phyloP scores from a whole-genome alignment of 805 yeast species.

The Pichia californica region DNA sequence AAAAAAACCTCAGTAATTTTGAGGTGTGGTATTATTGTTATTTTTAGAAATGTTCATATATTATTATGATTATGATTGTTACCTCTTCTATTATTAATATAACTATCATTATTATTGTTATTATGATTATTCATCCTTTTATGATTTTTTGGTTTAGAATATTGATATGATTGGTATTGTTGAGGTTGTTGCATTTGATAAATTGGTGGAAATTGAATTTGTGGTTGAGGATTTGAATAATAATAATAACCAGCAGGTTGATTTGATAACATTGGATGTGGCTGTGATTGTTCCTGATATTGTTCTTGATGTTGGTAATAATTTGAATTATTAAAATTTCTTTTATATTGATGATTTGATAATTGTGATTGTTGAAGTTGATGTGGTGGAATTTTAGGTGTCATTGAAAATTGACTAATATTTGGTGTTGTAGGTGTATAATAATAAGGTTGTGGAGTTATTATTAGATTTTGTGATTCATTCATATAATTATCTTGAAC shows the following conservation, averaged over 20 bases:
- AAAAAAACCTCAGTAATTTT: too few species aligned
- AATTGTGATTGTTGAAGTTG: too few species aligned
- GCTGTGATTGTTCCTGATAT: background rate
- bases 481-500: background rate
- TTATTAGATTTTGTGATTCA: background rate
- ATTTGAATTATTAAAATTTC: background rate
- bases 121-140: background rate
- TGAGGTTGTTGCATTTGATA: background rate
- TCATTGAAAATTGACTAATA: background rate
- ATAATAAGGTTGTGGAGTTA: conserved; percentile 3
- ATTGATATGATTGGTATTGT: background rate
- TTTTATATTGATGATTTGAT: background rate
- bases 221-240: too few species aligned
- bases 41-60: background rate
- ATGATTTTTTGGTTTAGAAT: background rate
- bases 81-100: background rate
- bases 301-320: background rate
- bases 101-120: background rate
- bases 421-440: background rate
- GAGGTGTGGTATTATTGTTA: background rate
- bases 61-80: too few species aligned
- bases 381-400: too few species aligned
- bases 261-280: too few species aligned
- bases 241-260: too few species aligned
- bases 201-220: background rate